Conservation (phyloP, 106 monocot species). For the Allium sativum region DNA sequence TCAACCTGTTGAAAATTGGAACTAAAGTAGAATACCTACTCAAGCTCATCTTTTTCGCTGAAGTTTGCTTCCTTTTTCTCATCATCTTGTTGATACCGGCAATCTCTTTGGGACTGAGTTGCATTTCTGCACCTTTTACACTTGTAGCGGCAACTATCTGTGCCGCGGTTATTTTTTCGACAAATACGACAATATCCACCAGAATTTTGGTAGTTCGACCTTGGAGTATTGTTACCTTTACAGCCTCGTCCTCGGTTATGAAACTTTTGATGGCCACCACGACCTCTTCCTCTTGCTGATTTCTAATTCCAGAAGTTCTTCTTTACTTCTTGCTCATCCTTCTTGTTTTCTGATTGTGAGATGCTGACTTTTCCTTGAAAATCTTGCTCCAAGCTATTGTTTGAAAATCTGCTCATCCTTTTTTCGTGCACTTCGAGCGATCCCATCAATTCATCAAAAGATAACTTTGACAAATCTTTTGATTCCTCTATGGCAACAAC, state of each 20-base stretch:
- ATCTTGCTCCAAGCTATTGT: background rate
- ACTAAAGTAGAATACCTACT: constrained; percentile 4
- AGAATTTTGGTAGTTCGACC: background rate
- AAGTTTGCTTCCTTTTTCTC: background rate
- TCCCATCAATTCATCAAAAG: background rate
- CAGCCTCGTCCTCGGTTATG: too few relatives aligned
- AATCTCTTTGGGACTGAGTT: constrained; percentile 6
- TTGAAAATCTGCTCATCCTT: background rate
- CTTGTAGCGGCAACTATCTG: background rate
- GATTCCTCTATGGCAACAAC: constrained; percentile 1
- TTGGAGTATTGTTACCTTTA: too few relatives aligned
- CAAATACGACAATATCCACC: background rate
- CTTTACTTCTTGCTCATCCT: background rate
- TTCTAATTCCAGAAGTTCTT: background rate
- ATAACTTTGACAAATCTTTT: background rate
- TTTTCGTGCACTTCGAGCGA: background rate
- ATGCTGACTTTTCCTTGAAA: background rate
- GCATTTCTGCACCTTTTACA: background rate
- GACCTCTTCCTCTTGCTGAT: background rate
- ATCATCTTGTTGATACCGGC: background rate
- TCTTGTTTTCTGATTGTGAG: background rate
- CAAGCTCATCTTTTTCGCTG: background rate
- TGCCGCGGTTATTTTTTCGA: background rate
- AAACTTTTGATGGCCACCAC: too few relatives aligned
- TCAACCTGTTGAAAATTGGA: background rate